Base-by-base conservation (phyloP, 2,329 filamentous ascomycete species). In the Cordyceps cicadae region DNA sequence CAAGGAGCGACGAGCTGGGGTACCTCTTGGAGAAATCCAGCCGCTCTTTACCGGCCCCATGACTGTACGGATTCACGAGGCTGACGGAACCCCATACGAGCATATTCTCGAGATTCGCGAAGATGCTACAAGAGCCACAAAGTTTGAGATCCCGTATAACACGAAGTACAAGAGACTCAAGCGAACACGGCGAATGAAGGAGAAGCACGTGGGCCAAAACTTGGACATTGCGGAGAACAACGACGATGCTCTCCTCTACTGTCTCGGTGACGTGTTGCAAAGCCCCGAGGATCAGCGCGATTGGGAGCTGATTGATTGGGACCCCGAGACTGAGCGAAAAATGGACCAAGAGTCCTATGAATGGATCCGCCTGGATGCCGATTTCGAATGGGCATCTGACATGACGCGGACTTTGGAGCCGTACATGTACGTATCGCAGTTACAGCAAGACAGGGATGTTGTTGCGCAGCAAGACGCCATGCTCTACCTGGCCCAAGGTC, bases 111-210 rank as follows among this genome's bases (percentile, higher is more conserved):
- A 97, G 68, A 96, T 99, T 70, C 92, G 92, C 63, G 92, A 97
- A 66, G 87, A 88, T 32, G 83, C 85, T 15, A 90, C 89, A 2
- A 90, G 88, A 66, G 78, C 77, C 1, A 81, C 80, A 26, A 94
- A 89, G 70, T 89, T 97, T 62, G 92, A 97, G 64, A 97, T 99
- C 63, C 92, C 93, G 0, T 99, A 99, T 75, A 97, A 97, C 68
- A 99, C 94, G 0, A 99, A 99, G 72, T 99, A 99, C 77, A 99
- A 97, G 77, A 87, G 95, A 9, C 81, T 99, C 3, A 99, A 99
- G 78, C 82, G 92, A 52, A 97, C 89, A 62, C 85, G 88, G 50
- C 81, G 89, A 37, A 86, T 93, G 71, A 92, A 92, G 71, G 90
- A 96, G 71, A 86, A 90, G 63, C 85, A 77, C 54, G 70, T 67